Evolutionary conservation across 148 eudicot species (phyloP).

Genomic region (Camellia granthamiana): DNA sequence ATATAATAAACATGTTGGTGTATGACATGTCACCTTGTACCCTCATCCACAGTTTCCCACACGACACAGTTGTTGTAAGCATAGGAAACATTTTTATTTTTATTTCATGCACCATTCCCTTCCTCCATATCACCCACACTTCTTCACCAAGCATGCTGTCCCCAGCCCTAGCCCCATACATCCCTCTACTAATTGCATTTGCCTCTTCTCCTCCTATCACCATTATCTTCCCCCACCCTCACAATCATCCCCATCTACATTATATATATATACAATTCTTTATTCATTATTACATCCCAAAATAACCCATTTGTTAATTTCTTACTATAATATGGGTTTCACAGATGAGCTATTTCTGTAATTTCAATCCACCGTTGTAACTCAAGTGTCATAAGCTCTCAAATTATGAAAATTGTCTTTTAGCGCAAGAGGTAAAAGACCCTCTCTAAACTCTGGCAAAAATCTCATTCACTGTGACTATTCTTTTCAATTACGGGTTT

Average conservation of each 20-base stretch:
- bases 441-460: no score
- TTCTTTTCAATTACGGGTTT: no score
- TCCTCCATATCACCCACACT: conserved; percentile 25
- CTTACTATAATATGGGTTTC: conserved; percentile 6
- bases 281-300: not conserved
- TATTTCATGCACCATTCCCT: conserved; percentile 36
- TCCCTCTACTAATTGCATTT: conserved; percentile 7
- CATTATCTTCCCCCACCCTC: not conserved
- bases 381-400: no score
- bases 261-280: not conserved
- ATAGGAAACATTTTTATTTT: conserved; percentile 51
- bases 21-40: conserved; percentile 28
- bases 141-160: conserved; percentile 38
- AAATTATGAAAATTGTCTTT: no score
- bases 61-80: conserved; percentile 41
- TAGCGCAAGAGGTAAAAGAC: no score
- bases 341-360: no score
- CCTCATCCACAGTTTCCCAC: conserved; percentile 23
- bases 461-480: no score
- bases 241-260: no score
- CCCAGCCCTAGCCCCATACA: conserved; percentile 11
- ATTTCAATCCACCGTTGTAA: no score
- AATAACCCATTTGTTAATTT: not conserved
- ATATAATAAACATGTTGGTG: conserved; percentile 29
- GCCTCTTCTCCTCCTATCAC: conserved; percentile 6